A percentile compares a stretch with the other conserved stretches of the same genome.
phyloP scores from a whole-genome alignment of 805 yeast genomes.

The Candida jianshihensis region DNA sequence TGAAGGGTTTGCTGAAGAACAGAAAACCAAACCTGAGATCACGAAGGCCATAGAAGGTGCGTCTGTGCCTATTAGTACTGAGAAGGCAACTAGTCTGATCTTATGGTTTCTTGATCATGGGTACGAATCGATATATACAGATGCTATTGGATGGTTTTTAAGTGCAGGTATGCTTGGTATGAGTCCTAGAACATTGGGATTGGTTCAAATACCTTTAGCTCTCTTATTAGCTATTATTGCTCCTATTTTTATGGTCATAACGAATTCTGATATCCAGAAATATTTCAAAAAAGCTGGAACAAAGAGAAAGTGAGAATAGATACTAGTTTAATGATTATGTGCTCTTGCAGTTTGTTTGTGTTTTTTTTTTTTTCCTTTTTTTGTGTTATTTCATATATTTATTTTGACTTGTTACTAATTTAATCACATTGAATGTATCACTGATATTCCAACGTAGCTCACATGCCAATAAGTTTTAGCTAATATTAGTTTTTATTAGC shows the following conservation, averaged over 20 bases:
- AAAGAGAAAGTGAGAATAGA: not conserved
- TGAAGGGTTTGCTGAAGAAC: constrained; percentile 82
- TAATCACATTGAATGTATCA: no score
- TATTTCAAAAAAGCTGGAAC: constrained; percentile 35
- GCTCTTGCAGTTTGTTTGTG: no score
- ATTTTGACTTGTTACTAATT: no score
- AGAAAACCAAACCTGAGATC: constrained; percentile 77
- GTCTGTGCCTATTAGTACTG: constrained; percentile 60
- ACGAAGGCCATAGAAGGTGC: constrained; percentile 83
- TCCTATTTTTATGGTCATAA: constrained; percentile 46
- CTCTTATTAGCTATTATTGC: constrained; percentile 45
- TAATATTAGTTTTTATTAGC: constrained; percentile 3
- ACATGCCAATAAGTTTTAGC: no score
- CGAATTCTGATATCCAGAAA: constrained; percentile 43
- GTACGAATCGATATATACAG: constrained; percentile 71
- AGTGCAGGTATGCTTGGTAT: constrained; percentile 61
- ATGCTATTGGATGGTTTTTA: constrained; percentile 76
- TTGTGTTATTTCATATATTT: no score
- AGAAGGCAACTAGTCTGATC: constrained; percentile 56
- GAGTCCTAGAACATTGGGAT: constrained; percentile 55
- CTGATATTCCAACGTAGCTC: no score
- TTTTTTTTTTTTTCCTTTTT: no score
- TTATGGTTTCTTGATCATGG: constrained; percentile 54
- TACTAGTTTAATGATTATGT: no score
- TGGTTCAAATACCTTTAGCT: constrained; percentile 43